These are phyloP conservation scores for Beauveria australis DNA, from an alignment of 2,329 filamentous ascomycete genomes.

Conservation along the genomic window DNA sequence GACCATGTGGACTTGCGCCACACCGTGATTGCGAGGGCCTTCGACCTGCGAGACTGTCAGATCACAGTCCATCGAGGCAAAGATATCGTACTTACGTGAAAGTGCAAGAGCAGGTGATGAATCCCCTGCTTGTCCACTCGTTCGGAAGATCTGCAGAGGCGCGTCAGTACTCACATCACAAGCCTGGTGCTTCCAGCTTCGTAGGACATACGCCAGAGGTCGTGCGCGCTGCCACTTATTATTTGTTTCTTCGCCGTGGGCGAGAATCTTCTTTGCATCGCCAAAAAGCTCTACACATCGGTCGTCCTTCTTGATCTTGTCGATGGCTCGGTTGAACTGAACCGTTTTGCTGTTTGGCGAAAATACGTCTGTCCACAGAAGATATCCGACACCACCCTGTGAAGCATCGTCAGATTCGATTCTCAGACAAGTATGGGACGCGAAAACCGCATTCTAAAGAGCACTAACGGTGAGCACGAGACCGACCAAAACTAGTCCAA, in stretches of 20 bases:
- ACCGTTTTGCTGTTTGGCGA: slow-evolving; percentile 76
- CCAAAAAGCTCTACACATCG: slow-evolving; percentile 68
- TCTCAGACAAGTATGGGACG: background rate
- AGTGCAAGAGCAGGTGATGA: slow-evolving; percentile 77
- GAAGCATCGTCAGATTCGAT: slow-evolving; percentile 2
- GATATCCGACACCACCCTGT: slow-evolving; percentile 67
- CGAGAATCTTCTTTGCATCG: slow-evolving; percentile 64
- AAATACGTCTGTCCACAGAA: slow-evolving; percentile 77
- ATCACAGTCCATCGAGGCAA: background rate
- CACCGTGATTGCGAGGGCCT: slow-evolving; percentile 64
- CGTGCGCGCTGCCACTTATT: slow-evolving; percentile 71
- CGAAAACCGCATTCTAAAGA: background rate
- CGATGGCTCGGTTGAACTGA: slow-evolving; percentile 81
- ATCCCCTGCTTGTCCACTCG: slow-evolving; percentile 66
- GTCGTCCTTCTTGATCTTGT: slow-evolving; percentile 65
- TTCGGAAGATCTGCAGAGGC: slow-evolving; percentile 47
- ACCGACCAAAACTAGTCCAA: slow-evolving; percentile 68
- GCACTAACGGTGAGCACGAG: slow-evolving; percentile 62
- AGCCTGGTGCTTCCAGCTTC: background rate
- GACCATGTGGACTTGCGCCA: slow-evolving; percentile 70
- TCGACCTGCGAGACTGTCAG: slow-evolving; percentile 48
- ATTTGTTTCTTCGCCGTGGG: slow-evolving; percentile 71
- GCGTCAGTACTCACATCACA: slow-evolving; percentile 19
- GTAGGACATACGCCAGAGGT: slow-evolving; percentile 44
- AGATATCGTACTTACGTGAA: slow-evolving; percentile 51